Evolutionary conservation across 352 stramenopile genomes (phyloP).

Genomic region (Phytophthora europaea): DNA sequence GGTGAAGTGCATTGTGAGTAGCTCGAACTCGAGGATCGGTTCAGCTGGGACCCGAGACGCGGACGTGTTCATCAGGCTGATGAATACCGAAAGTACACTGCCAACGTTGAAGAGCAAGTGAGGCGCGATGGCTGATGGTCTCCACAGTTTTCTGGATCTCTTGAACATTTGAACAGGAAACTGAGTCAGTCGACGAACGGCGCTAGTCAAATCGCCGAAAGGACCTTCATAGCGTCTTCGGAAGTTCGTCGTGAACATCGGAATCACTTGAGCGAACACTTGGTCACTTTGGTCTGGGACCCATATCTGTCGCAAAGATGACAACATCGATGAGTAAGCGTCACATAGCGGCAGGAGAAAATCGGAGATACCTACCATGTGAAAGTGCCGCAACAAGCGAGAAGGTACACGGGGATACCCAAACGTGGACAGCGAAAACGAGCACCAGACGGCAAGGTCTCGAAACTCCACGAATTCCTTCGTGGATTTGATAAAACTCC

Average conservation of each 20-base stretch:
- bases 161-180: slow-evolving; percentile 64
- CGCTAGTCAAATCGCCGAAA: slow-evolving; percentile 26
- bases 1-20: slow-evolving; percentile 49
- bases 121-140: slow-evolving; percentile 38
- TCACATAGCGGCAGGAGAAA: background rate
- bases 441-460: slow-evolving; percentile 55
- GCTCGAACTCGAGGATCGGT: slow-evolving; percentile 48
- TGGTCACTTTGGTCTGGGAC: slow-evolving; percentile 51
- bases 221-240: slow-evolving; percentile 30
- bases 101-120: slow-evolving; percentile 56
- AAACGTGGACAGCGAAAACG: slow-evolving; percentile 59
- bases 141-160: slow-evolving; percentile 31
- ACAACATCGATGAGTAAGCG: background rate
- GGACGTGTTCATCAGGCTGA: slow-evolving; percentile 59
- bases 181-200: slow-evolving; percentile 41
- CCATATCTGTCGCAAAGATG: slow-evolving; percentile 42
- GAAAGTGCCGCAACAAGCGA: slow-evolving; percentile 73
- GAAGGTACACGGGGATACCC: slow-evolving; percentile 49
- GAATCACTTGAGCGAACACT: slow-evolving; percentile 49
- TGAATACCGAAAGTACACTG: slow-evolving; percentile 58
- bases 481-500: slow-evolving; percentile 58
- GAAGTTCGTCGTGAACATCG: slow-evolving; percentile 58
- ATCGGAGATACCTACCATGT: slow-evolving; percentile 44
- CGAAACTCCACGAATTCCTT: slow-evolving; percentile 72
- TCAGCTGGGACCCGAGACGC: slow-evolving; percentile 24